These are phyloP conservation scores for Naganishia friedmannii DNA, from an alignment of 768 basidiomycete genomes.

Conservation along the genomic window DNA sequence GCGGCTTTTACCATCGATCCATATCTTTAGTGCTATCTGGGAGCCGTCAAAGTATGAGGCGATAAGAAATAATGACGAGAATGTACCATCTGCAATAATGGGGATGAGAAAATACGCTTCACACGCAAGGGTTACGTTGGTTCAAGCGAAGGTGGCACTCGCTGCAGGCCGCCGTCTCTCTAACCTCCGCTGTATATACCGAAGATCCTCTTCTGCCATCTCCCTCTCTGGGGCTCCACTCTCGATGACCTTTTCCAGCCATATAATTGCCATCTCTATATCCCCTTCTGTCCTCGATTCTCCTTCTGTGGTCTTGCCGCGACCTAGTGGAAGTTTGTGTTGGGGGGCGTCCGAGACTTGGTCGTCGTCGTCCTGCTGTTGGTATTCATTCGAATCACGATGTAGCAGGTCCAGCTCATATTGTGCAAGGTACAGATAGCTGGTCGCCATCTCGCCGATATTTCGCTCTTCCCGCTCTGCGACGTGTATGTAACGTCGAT, in stretches of 20 bases:
- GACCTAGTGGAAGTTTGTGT: neutral
- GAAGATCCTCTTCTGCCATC: conserved; percentile 66
- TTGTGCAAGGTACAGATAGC: conserved; percentile 78
- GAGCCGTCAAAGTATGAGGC: no score
- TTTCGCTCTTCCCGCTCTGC: conserved; percentile 60
- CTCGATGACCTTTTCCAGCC: conserved; percentile 67
- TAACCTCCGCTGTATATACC: conserved; percentile 36
- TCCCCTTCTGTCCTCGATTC: conserved; percentile 54
- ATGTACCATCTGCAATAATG: no score
- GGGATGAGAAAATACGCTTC: neutral
- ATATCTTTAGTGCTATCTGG: no score
- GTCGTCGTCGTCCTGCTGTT: conserved; percentile 16
- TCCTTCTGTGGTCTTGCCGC: conserved; percentile 17
- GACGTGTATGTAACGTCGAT: conserved; percentile 57
- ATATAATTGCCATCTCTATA: conserved; percentile 66
- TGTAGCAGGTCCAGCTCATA: conserved; percentile 59
- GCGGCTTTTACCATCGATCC: no score
- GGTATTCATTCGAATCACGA: conserved; percentile 26
- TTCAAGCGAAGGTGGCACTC: neutral
- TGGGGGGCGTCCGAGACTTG: neutral
- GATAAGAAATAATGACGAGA: no score
- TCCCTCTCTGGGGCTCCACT: conserved; percentile 81
- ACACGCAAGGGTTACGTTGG: neutral
- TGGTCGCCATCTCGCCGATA: conserved; percentile 75
- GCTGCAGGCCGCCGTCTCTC: neutral